Conservation (phyloP, 2,329 filamentous ascomycete genomes). For the Trichoderma afroharzianum region DNA sequence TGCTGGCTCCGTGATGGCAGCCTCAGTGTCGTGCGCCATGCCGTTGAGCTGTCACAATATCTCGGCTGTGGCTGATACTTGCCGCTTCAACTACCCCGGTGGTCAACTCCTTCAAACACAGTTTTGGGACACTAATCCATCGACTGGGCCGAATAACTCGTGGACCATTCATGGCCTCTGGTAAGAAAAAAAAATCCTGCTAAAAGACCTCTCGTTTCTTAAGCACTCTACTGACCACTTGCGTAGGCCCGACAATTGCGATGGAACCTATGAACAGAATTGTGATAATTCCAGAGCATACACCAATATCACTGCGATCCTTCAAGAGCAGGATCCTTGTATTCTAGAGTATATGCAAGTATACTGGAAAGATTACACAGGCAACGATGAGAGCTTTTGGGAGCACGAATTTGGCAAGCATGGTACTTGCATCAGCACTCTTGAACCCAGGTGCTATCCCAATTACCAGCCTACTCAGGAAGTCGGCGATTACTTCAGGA, state of each 20-base stretch:
- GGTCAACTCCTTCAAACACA: slow-evolving; percentile 70
- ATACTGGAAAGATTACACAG: slow-evolving; percentile 68
- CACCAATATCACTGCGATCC: slow-evolving; percentile 61
- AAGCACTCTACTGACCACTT: background rate
- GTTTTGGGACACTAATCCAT: slow-evolving; percentile 69
- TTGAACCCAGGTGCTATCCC: slow-evolving; percentile 63
- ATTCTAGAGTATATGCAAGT: slow-evolving; percentile 63
- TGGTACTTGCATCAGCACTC: slow-evolving; percentile 66
- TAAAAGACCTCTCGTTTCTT: background rate
- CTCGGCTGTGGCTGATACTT: slow-evolving; percentile 57
- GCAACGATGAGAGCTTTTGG: slow-evolving; percentile 64
- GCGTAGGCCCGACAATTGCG: slow-evolving; percentile 56
- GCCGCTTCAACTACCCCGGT: slow-evolving; percentile 66
- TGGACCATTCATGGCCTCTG: slow-evolving; percentile 72
- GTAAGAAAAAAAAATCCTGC: slow-evolving; percentile 43
- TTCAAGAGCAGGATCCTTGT: slow-evolving; percentile 50
- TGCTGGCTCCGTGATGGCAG: slow-evolving; percentile 2
- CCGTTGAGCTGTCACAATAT: slow-evolving; percentile 62
- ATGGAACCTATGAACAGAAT: slow-evolving; percentile 63
- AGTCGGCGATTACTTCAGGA: slow-evolving; percentile 65
- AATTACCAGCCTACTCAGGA: slow-evolving; percentile 59
- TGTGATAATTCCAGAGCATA: slow-evolving; percentile 62
- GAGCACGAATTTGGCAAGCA: slow-evolving; percentile 74
- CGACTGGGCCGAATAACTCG: slow-evolving; percentile 58
- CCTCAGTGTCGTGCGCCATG: slow-evolving; percentile 23